Conservation (phyloP, 2,329 filamentous ascomycete genomes). For the Cladosporium sp. region DNA sequence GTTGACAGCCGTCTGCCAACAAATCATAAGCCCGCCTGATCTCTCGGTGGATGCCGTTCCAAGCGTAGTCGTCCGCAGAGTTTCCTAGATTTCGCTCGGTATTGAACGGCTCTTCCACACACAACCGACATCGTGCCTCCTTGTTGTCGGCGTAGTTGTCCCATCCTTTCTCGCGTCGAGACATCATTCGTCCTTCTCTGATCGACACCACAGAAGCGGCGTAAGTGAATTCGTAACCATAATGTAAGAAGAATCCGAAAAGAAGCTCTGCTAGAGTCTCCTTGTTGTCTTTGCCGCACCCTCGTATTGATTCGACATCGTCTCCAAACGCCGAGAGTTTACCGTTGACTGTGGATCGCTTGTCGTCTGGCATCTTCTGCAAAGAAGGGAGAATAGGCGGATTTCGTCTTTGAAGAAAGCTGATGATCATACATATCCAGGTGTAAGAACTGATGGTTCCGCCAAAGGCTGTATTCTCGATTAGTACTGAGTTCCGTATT, state of each 20-base stretch:
- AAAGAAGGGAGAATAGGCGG: conserved; percentile 81
- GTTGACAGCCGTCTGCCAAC: conserved; percentile 67
- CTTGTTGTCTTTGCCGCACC: conserved; percentile 74
- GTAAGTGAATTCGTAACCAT: conserved; percentile 90
- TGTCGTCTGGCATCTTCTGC: conserved; percentile 67
- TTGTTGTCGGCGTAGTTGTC: conserved; percentile 47
- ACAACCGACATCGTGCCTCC: conserved; percentile 66
- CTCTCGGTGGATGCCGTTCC: conserved; percentile 85
- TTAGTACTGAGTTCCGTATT: background rate
- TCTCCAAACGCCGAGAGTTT: conserved; percentile 78
- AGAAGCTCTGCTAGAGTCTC: conserved; percentile 80
- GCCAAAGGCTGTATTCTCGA: conserved; percentile 64
- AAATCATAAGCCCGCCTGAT: conserved; percentile 82
- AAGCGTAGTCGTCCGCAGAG: conserved; percentile 92
- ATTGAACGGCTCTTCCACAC: conserved; percentile 97
- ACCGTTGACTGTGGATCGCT: conserved; percentile 59
- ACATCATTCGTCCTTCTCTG: conserved; percentile 70
- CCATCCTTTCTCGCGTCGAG: conserved; percentile 86
- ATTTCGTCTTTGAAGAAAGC: conserved; percentile 83
- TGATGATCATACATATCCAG: conserved; percentile 98
- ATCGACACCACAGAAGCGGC: conserved; percentile 81
- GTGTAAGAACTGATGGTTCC: conserved; percentile 97
- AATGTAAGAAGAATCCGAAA: conserved; percentile 93
- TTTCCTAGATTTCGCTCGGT: conserved; percentile 85
- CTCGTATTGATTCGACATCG: conserved; percentile 68